A percentile compares a stretch with the other conserved stretches of the same genome.
phyloP scores from a whole-genome alignment of 164 flowering plant genomes.

The Piper longum region DNA sequence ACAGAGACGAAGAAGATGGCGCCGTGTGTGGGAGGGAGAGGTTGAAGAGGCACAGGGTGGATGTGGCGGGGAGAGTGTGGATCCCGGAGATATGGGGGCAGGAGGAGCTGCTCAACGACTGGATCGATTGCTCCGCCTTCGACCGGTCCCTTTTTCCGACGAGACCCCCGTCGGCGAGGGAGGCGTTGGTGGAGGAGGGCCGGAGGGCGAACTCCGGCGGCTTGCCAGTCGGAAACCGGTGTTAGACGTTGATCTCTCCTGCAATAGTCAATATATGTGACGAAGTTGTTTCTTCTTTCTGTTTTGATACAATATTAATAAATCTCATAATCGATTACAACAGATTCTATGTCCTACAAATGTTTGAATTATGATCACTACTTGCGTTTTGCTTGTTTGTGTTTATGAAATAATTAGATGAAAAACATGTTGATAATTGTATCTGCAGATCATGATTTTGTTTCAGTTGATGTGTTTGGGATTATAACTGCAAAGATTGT shows the following conservation, averaged over 20 bases:
- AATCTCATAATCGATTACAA: too few relatives aligned
- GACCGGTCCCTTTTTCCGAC: constrained; percentile 32
- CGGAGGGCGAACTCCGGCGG: constrained; percentile 16
- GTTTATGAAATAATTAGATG: too few relatives aligned
- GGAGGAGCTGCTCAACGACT: constrained; percentile 44
- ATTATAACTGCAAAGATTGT: too few relatives aligned
- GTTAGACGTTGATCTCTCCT: constrained; percentile 6
- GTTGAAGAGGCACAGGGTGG: constrained; percentile 32
- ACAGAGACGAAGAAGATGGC: background rate
- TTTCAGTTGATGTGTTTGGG: too few relatives aligned
- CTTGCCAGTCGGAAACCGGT: constrained; percentile 20
- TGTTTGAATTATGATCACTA: too few relatives aligned
- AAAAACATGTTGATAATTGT: too few relatives aligned
- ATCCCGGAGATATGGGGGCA: constrained; percentile 62
- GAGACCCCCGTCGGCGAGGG: constrained; percentile 33
- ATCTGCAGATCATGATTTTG: too few relatives aligned
- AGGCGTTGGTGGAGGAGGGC: constrained; percentile 36
- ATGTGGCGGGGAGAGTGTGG: constrained; percentile 37
- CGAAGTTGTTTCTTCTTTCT: too few relatives aligned
- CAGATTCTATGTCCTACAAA: too few relatives aligned
- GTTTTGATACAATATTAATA: too few relatives aligned
- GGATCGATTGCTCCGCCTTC: constrained; percentile 44
- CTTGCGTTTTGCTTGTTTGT: too few relatives aligned
- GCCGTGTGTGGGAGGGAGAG: constrained; percentile 28
- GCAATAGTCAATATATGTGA: too few relatives aligned